phyloP scores from a whole-genome alignment of 129 eudicot genomes.

The Gnaphalium uliginosum region DNA sequence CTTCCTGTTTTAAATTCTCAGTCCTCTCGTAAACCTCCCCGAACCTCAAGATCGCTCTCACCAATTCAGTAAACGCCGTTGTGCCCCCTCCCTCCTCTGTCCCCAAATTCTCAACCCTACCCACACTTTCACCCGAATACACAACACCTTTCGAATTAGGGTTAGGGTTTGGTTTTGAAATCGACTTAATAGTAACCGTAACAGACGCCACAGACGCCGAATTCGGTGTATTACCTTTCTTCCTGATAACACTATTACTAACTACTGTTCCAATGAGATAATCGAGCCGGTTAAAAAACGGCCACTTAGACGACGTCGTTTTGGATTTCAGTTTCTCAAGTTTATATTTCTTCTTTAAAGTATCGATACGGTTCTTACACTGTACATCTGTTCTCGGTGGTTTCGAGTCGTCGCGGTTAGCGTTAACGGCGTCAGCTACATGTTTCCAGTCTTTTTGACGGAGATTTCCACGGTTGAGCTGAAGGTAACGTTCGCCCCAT shows the following conservation, averaged over 20 bases:
- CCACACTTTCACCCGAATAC: conserved; percentile 38
- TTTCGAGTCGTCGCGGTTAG: too few species aligned
- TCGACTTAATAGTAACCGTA: conserved; percentile 24
- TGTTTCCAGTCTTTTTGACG: too few species aligned
- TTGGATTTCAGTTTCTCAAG: too few species aligned
- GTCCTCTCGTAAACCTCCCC: conserved; percentile 57
- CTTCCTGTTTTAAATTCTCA: conserved; percentile 51
- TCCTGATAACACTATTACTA: conserved; percentile 47
- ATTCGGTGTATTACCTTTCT: conserved; percentile 17
- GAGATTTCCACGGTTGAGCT: too few species aligned
- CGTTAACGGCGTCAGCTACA: too few species aligned
- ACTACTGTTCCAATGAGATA: conserved; percentile 53
- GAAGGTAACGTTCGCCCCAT: too few species aligned
- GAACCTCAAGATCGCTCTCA: conserved; percentile 44
- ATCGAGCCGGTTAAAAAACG: conserved; percentile 4
- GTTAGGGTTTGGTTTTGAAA: conserved; percentile 33
- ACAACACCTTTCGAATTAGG: conserved; percentile 18
- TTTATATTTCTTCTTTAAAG: too few species aligned
- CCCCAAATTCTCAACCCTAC: conserved; percentile 37
- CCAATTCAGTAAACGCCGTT: conserved; percentile 42
- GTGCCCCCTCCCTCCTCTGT: conserved; percentile 28
- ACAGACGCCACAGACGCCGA: conserved; percentile 28
- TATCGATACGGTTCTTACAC: too few species aligned
- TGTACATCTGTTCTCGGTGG: conserved; percentile 9
- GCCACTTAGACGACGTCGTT: too few species aligned